phyloP scores from a whole-genome alignment of 352 stramenopile genomes.

The Pythium periplocum region DNA sequence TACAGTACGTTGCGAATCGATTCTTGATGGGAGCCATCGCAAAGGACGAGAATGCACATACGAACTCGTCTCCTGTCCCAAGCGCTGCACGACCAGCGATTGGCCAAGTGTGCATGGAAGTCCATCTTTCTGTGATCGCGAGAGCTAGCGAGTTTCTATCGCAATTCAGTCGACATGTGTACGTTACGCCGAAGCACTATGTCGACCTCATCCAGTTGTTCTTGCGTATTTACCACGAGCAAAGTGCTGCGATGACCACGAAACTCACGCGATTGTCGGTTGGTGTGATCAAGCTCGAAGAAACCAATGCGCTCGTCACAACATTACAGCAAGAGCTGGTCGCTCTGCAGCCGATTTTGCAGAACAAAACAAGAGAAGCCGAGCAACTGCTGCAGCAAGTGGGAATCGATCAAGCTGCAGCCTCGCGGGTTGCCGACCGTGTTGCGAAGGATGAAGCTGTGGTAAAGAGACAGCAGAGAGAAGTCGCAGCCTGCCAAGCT shows the following conservation, averaged over 20 bases:
- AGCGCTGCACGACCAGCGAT: slow-evolving; percentile 18
- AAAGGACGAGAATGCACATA: not conserved
- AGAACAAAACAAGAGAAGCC: slow-evolving; percentile 54
- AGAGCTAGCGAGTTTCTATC: slow-evolving; percentile 28
- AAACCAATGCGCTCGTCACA: slow-evolving; percentile 58
- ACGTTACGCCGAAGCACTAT: slow-evolving; percentile 83
- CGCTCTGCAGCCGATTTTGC: slow-evolving; percentile 70
- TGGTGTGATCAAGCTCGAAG: slow-evolving; percentile 68
- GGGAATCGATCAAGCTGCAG: slow-evolving; percentile 54
- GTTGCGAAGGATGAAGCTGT: slow-evolving; percentile 51
- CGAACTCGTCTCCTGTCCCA: slow-evolving; percentile 10
- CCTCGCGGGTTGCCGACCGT: slow-evolving; percentile 34
- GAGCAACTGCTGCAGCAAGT: slow-evolving; percentile 60
- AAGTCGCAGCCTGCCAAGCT: slow-evolving; percentile 52
- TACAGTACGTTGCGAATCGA: slow-evolving; percentile 79
- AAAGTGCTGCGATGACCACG: slow-evolving; percentile 28
- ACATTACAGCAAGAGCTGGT: slow-evolving; percentile 77
- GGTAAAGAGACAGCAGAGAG: slow-evolving; percentile 61
- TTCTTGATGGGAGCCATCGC: slow-evolving; percentile 17
- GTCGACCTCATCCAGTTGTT: slow-evolving; percentile 89
- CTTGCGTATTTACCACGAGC: slow-evolving; percentile 60
- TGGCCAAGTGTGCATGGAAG: slow-evolving; percentile 42
- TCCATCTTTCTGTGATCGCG: slow-evolving; percentile 32
- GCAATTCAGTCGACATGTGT: slow-evolving; percentile 33
- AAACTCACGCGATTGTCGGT: slow-evolving; percentile 54